Conservation (phyloP, 2,329 filamentous ascomycete species). For the Pseudocercospora crystallina region DNA sequence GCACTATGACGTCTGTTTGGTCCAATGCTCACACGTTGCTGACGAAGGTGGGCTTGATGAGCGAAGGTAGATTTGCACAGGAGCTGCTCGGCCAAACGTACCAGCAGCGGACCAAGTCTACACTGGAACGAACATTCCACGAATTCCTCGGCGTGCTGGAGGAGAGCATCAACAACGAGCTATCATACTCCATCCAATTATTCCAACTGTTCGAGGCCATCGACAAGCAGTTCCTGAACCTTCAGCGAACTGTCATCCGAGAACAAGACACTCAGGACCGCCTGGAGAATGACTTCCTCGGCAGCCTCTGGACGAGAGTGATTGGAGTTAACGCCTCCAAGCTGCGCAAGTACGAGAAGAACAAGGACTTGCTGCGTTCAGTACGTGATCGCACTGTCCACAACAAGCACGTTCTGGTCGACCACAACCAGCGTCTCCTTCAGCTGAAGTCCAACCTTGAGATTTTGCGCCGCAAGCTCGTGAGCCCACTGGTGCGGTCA, state of each 20-base stretch:
- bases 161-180: slow-evolving; percentile 81
- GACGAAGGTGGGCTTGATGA: slow-evolving; percentile 54
- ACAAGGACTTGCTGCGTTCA: slow-evolving; percentile 73
- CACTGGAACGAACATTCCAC: slow-evolving; percentile 82
- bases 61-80: slow-evolving; percentile 22
- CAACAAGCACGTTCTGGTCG: slow-evolving; percentile 83
- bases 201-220: slow-evolving; percentile 91
- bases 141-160: slow-evolving; percentile 86
- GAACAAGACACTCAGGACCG: slow-evolving; percentile 80
- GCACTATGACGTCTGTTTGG: slow-evolving; percentile 69
- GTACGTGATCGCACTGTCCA: slow-evolving; percentile 80
- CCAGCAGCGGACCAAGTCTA: slow-evolving; percentile 75
- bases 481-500: slow-evolving; percentile 76
- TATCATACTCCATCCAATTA: slow-evolving; percentile 74
- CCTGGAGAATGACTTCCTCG: slow-evolving; percentile 76
- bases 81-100: slow-evolving; percentile 75
- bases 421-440: slow-evolving; percentile 81
- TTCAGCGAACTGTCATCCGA: slow-evolving; percentile 80
- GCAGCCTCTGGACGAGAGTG: slow-evolving; percentile 80
- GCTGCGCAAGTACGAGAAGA: slow-evolving; percentile 89
- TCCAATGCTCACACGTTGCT: slow-evolving; percentile 82
- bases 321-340: slow-evolving; percentile 72
- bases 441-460: slow-evolving; percentile 85
- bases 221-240: slow-evolving; percentile 84
- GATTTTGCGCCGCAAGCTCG: slow-evolving; percentile 76